Conservation (phyloP, 78 protist species). For the Diacronema lutheri region DNA sequence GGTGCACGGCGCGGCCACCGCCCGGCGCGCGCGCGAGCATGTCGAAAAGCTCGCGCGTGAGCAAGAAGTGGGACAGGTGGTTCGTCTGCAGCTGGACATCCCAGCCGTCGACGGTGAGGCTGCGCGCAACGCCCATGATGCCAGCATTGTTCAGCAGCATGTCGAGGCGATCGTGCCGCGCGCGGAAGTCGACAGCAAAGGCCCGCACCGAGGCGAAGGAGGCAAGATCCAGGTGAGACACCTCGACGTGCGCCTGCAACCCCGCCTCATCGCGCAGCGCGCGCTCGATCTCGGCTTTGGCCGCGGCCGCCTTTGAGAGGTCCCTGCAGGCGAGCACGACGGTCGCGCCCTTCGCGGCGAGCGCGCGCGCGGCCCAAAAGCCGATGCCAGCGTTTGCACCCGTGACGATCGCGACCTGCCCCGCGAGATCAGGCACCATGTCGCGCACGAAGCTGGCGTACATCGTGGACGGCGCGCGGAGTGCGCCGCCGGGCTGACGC, state of each 20-base stretch:
- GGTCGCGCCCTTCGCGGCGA: background rate
- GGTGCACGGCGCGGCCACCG: background rate
- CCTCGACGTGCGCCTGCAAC: background rate
- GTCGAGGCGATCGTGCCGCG: background rate
- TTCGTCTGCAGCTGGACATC: slow-evolving; percentile 40
- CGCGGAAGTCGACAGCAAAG: background rate
- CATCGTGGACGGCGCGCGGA: no score
- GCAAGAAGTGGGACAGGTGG: slow-evolving; percentile 54
- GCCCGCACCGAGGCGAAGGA: background rate
- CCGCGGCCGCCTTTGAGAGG: background rate
- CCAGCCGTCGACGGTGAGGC: slow-evolving; percentile 33
- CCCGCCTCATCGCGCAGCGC: background rate
- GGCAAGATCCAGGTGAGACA: background rate
- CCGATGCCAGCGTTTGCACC: background rate
- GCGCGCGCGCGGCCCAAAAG: background rate
- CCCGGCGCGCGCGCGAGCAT: background rate
- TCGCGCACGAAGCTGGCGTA: no score
- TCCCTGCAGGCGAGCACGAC: background rate
- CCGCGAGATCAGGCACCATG: no score
- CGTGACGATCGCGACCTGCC: background rate
- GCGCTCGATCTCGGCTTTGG: background rate
- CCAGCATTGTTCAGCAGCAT: background rate
- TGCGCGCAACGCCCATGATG: background rate
- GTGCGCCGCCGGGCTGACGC: no score
- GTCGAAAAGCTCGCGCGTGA: slow-evolving; percentile 17